Evolutionary conservation across 2,329 filamentous ascomycete species (phyloP).

Genomic region (Microdochium trichocladiopsis): DNA sequence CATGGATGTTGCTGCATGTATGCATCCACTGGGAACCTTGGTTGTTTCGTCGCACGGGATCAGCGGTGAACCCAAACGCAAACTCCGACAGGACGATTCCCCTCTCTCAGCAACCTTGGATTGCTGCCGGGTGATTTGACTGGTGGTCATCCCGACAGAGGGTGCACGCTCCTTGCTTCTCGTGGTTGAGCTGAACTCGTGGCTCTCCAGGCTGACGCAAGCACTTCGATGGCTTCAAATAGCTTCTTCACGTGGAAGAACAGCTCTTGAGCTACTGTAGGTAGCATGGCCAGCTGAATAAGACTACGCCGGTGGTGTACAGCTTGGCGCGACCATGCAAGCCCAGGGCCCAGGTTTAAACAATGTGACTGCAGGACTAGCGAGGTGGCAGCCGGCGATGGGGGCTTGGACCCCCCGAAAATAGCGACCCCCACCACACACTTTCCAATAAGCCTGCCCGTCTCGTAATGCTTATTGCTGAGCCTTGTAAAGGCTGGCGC

Average conservation of each 20-base stretch:
- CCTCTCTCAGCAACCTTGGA: not conserved
- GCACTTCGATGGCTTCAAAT: too few relatives aligned
- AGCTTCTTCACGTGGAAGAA: too few relatives aligned
- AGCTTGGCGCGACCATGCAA: too few relatives aligned
- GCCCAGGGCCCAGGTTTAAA: too few relatives aligned
- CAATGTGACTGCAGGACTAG: not conserved
- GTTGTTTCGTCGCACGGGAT: not conserved
- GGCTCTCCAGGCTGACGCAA: too few relatives aligned
- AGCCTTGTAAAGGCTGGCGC: not conserved
- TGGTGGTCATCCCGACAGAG: too few relatives aligned
- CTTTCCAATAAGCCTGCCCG: not conserved
- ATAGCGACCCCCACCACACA: not conserved
- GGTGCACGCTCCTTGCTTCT: too few relatives aligned
- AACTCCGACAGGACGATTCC: not conserved
- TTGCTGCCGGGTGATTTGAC: not conserved
- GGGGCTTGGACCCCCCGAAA: not conserved
- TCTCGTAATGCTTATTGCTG: conserved; percentile 1
- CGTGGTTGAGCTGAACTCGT: too few relatives aligned
- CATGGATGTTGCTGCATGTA: not conserved
- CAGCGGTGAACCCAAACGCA: not conserved
- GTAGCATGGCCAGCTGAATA: too few relatives aligned
- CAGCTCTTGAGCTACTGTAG: too few relatives aligned
- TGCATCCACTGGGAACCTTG: not conserved
- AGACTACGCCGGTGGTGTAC: too few relatives aligned
- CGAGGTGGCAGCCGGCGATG: not conserved